Evolutionary conservation across 2,329 filamentous ascomycete species (phyloP).

Genomic region (Fusarium proliferatum): DNA sequence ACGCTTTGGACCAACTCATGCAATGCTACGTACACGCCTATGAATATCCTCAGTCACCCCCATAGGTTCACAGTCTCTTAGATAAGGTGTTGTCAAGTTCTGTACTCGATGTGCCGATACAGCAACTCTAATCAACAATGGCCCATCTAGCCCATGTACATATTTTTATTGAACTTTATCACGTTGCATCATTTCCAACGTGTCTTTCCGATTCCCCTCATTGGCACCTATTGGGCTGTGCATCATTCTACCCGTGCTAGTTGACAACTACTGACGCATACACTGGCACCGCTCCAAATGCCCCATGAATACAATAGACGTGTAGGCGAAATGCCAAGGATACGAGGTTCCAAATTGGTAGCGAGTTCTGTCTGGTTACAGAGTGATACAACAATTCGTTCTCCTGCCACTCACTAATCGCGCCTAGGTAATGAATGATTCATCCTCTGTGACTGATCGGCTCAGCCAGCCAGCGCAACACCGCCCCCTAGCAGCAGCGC

Average conservation of each 20-base stretch:
- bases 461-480: constrained; percentile 25
- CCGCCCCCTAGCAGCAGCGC: constrained; percentile 37
- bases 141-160: background rate
- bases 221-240: background rate
- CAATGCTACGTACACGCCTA: constrained; percentile 16
- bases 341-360: constrained; percentile 9
- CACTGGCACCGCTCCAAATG: constrained; percentile 16
- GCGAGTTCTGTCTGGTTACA: constrained; percentile 2
- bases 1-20: constrained; percentile 29
- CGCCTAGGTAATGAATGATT: constrained; percentile 10
- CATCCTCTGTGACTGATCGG: constrained; percentile 25
- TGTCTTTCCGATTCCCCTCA: background rate
- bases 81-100: constrained; percentile 40
- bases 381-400: constrained; percentile 22
- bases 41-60: background rate
- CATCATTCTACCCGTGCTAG: background rate
- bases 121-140: constrained; percentile 35
- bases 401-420: constrained; percentile 32
- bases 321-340: constrained; percentile 10
- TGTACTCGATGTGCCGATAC: constrained; percentile 35
- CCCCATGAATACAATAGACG: constrained; percentile 1
- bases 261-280: constrained; percentile 6
- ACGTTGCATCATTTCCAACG: constrained; percentile 2
- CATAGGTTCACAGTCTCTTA: constrained; percentile 17
- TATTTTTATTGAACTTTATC: constrained; percentile 16